Conservation (phyloP, 1,284 basidiomycete species). For the Boletus smithii region DNA sequence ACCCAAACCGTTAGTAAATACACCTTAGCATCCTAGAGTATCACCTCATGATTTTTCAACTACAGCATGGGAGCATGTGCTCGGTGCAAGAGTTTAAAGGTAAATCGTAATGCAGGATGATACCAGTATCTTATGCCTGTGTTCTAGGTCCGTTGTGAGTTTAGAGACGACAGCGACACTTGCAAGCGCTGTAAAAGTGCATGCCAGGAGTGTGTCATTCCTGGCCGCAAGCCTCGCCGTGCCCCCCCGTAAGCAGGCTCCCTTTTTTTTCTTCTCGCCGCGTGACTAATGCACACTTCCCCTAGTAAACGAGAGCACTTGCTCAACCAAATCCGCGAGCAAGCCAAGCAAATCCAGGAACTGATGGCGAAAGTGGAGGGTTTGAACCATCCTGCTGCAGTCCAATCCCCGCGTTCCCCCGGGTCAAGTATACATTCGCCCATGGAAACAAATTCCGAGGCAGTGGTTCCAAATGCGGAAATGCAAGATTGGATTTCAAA, state of each 20-base stretch:
- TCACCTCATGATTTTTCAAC: slow-evolving; percentile 4
- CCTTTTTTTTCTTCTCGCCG: background rate
- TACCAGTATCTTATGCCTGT: background rate
- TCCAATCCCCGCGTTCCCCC: slow-evolving; percentile 32
- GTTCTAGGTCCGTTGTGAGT: slow-evolving; percentile 63
- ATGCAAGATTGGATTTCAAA: slow-evolving; percentile 72
- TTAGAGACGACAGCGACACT: slow-evolving; percentile 60
- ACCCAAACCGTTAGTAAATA: slow-evolving; percentile 22
- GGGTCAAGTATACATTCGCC: slow-evolving; percentile 24
- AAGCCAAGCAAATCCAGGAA: slow-evolving; percentile 64
- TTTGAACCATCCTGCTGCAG: slow-evolving; percentile 18
- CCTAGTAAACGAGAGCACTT: slow-evolving; percentile 71
- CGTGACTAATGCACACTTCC: slow-evolving; percentile 7
- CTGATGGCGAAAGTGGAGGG: slow-evolving; percentile 63
- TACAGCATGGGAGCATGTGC: slow-evolving; percentile 55
- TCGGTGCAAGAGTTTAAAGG: slow-evolving; percentile 73
- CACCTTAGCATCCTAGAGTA: background rate
- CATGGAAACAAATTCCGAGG: slow-evolving; percentile 28
- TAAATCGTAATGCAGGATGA: slow-evolving; percentile 19
- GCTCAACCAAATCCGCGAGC: slow-evolving; percentile 66
- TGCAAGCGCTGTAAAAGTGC: slow-evolving; percentile 68
- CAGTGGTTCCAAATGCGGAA: slow-evolving; percentile 36
- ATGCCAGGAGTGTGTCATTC: slow-evolving; percentile 68
- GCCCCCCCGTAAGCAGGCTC: slow-evolving; percentile 62
- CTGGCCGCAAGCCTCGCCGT: slow-evolving; percentile 70